These are phyloP conservation scores for Chenopodium suecicum DNA, from an alignment of 148 eudicot genomes.

Conservation along the genomic window DNA sequence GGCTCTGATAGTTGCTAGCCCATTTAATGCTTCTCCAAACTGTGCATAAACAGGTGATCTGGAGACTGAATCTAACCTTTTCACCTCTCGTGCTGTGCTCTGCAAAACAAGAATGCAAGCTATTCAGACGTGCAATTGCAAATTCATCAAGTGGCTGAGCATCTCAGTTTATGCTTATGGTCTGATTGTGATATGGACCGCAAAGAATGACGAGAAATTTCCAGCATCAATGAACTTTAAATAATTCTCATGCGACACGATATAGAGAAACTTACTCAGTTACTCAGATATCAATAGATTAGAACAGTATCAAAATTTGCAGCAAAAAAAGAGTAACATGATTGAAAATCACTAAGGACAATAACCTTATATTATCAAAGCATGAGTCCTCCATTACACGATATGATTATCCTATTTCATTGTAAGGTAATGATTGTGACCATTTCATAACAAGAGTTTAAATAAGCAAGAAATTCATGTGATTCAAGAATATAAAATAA, in stretches of 20 bases:
- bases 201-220: neutral
- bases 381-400: no score
- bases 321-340: neutral
- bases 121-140: no score
- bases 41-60: slow-evolving; percentile 96
- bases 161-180: no score
- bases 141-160: no score
- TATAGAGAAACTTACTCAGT: neutral
- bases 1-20: slow-evolving; percentile 80
- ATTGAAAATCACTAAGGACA: no score
- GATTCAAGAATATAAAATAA: no score
- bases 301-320: neutral
- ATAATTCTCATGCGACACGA: neutral
- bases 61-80: slow-evolving; percentile 77
- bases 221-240: neutral
- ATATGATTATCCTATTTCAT: neutral
- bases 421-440: neutral
- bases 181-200: no score
- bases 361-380: no score
- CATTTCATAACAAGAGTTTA: neutral
- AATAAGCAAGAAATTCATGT: neutral
- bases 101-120: slow-evolving; percentile 24
- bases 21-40: slow-evolving; percentile 90
- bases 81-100: slow-evolving; percentile 97
- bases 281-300: no score